These are phyloP conservation scores for Boletellus sp. DNA, from an alignment of 1,284 basidiomycete species.

Conservation along the genomic window DNA sequence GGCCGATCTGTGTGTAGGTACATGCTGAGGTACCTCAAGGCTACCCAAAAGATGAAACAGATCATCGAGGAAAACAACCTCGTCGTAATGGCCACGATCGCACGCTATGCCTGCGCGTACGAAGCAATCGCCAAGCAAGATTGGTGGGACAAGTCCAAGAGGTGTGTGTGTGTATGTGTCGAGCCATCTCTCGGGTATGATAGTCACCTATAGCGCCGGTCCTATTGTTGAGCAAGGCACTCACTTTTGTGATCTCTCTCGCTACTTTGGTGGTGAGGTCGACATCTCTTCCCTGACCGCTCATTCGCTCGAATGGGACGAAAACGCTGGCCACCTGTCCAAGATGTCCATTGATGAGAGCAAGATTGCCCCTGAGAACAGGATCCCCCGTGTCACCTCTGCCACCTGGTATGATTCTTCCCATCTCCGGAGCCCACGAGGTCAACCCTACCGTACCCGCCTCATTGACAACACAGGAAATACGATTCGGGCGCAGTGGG, in stretches of 20 bases:
- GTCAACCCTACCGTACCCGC: constrained; percentile 11
- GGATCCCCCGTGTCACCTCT: constrained; percentile 77
- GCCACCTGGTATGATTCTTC: constrained; percentile 61
- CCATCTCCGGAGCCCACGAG: constrained; percentile 20
- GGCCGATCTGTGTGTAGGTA: constrained; percentile 45
- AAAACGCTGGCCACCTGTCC: constrained; percentile 82
- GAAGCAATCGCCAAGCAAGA: constrained; percentile 86
- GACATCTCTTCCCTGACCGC: constrained; percentile 82
- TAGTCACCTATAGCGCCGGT: constrained; percentile 55
- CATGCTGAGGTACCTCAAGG: constrained; percentile 92
- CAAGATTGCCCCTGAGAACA: constrained; percentile 72
- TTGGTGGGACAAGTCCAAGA: constrained; percentile 97
- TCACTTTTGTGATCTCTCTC: constrained; percentile 86
- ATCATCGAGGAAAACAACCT: constrained; percentile 94
- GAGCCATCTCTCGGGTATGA: constrained; percentile 1
- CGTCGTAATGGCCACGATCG: constrained; percentile 96
- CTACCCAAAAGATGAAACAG: constrained; percentile 96
- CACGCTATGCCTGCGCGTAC: constrained; percentile 94
- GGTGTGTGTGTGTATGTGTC: constrained; percentile 46
- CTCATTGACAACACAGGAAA: constrained; percentile 56
- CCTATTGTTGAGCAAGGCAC: constrained; percentile 97
- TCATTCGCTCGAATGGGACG: constrained; percentile 89
- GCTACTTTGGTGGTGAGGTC: constrained; percentile 98
- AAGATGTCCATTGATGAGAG: constrained; percentile 81
- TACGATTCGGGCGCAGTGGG: constrained; percentile 91